Evolutionary conservation across 495 filamentous ascomycete species (phyloP).

Genomic region (Penicillium antarcticum): DNA sequence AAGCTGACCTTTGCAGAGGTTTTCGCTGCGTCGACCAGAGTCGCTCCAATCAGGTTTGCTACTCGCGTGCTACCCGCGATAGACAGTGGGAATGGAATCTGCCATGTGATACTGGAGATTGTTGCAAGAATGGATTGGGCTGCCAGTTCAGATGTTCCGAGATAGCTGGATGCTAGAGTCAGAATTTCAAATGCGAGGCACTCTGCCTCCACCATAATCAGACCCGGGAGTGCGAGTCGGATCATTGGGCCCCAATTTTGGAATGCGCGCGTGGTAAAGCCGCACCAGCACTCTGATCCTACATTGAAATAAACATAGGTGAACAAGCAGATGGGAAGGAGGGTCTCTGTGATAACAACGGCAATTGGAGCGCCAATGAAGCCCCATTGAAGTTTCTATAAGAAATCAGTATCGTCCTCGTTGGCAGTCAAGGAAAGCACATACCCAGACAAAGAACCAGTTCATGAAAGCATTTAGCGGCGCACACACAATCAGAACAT

Average conservation of each 20-base stretch:
- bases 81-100: slow-evolving; percentile 63
- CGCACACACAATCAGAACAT: slow-evolving; percentile 64
- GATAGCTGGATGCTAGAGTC: slow-evolving; percentile 67
- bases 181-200: slow-evolving; percentile 81
- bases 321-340: slow-evolving; percentile 74
- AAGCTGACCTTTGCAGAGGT: slow-evolving; percentile 68
- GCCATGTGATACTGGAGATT: slow-evolving; percentile 58
- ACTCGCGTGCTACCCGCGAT: slow-evolving; percentile 63
- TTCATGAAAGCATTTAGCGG: slow-evolving; percentile 72
- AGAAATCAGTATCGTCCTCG: slow-evolving; percentile 3
- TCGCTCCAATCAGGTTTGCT: slow-evolving; percentile 66
- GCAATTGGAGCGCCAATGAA: slow-evolving; percentile 84
- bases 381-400: slow-evolving; percentile 64
- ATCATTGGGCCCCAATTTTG: slow-evolving; percentile 88
- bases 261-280: slow-evolving; percentile 65
- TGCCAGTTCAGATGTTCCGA: slow-evolving; percentile 66
- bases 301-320: slow-evolving; percentile 61
- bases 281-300: slow-evolving; percentile 73
- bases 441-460: slow-evolving; percentile 71
- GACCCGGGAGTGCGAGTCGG: slow-evolving; percentile 74
- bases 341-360: slow-evolving; percentile 74
- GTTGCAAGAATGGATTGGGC: slow-evolving; percentile 66
- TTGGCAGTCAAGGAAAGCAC: slow-evolving; percentile 10
- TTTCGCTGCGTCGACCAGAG: slow-evolving; percentile 66
- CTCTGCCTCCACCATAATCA: slow-evolving; percentile 91